Evolutionary conservation across 2,329 filamentous ascomycete species (phyloP).

Genomic region (Cercospora berteroae): DNA sequence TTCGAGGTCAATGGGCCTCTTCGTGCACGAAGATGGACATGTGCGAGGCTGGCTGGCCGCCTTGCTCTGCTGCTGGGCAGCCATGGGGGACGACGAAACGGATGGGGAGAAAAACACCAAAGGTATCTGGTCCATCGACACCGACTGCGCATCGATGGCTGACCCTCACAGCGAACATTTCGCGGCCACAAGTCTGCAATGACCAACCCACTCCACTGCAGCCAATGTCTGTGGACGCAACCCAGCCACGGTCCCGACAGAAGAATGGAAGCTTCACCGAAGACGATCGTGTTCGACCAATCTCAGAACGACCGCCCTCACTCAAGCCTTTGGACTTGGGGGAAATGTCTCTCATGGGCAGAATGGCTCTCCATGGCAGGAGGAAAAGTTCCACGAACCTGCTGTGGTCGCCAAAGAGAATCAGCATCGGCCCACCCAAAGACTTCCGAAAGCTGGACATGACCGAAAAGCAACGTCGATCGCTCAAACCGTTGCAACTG

Average conservation of each 20-base stretch:
- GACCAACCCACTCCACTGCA: constrained; percentile 28
- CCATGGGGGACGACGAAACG: constrained; percentile 33
- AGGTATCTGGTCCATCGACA: background rate
- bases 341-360: constrained; percentile 24
- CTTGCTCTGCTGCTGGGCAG: constrained; percentile 37
- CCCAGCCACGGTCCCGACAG: constrained; percentile 3
- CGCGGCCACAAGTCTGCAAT: constrained; percentile 23
- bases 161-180: constrained; percentile 10
- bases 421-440: constrained; percentile 29
- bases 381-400: constrained; percentile 25
- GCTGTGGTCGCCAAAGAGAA: constrained; percentile 20
- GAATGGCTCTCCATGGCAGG: constrained; percentile 17
- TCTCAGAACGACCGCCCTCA: constrained; percentile 27
- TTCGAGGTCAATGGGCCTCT: constrained; percentile 36
- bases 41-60: constrained; percentile 37
- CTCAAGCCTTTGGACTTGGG: constrained; percentile 28
- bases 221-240: constrained; percentile 18
- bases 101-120: constrained; percentile 21
- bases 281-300: constrained; percentile 23
- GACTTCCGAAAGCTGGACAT: constrained; percentile 32
- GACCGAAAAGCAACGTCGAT: constrained; percentile 34
- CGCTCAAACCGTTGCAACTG: constrained; percentile 31
- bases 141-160: background rate
- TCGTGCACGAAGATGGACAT: constrained; percentile 32
- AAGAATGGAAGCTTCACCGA: constrained; percentile 20